Conservation (phyloP, 1,284 basidiomycete genomes). For the Cryptococcus hybrid region DNA sequence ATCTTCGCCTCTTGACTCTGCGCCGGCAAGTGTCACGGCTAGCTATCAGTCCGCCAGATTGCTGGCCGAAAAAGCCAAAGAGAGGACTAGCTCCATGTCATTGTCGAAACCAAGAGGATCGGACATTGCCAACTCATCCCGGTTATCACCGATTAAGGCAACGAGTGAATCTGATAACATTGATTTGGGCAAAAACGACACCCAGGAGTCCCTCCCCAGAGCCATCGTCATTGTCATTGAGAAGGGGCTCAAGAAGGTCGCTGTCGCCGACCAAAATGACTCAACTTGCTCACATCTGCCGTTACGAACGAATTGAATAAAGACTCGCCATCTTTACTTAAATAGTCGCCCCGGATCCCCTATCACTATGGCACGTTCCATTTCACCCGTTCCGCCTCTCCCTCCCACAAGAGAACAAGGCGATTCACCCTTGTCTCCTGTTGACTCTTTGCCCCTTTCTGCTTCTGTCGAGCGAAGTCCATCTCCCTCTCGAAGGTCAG, state of each 20-base stretch:
- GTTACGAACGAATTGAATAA: not conserved
- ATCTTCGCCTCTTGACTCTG: constrained; percentile 6
- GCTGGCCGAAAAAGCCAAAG: constrained; percentile 24
- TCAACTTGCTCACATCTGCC: not conserved
- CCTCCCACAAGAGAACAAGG: not conserved
- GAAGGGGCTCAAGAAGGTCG: not conserved
- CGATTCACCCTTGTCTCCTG: too few species aligned
- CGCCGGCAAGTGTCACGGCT: constrained; percentile 14
- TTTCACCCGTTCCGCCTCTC: not conserved
- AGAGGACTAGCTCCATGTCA: not conserved
- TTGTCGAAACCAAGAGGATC: not conserved
- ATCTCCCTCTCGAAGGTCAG: constrained; percentile 19
- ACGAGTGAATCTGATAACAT: constrained; percentile 13
- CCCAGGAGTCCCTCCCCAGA: constrained; percentile 21
- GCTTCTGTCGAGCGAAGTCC: too few species aligned
- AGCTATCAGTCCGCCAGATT: constrained; percentile 42
- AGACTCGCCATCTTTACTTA: not conserved
- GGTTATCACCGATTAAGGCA: constrained; percentile 13
- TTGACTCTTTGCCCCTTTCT: too few species aligned
- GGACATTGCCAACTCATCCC: not conserved
- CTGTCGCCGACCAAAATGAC: not conserved
- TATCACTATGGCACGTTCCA: not conserved
- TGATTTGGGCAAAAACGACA: constrained; percentile 20
- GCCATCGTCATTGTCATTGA: constrained; percentile 23
- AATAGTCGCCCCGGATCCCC: too few species aligned